These are phyloP conservation scores for Knoxia roxburghii DNA, from an alignment of 257 asterid genomes.

Conservation along the genomic window DNA sequence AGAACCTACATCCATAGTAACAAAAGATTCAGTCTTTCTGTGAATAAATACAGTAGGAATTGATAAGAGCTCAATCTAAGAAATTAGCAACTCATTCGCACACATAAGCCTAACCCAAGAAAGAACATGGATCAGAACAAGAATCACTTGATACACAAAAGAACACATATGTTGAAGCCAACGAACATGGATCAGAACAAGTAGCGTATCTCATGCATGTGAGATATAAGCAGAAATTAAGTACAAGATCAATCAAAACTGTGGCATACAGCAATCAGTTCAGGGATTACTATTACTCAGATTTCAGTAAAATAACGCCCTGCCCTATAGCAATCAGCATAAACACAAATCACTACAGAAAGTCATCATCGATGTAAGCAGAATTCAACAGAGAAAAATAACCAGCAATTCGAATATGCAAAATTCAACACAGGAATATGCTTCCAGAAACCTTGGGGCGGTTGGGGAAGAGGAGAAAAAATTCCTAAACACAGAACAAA, in stretches of 20 bases:
- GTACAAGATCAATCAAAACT: not conserved
- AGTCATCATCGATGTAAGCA: not conserved
- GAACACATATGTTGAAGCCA: no score
- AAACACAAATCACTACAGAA: not conserved
- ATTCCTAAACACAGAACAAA: not conserved
- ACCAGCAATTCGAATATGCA: not conserved
- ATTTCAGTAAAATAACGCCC: not conserved
- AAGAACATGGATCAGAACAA: not conserved
- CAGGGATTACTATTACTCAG: not conserved
- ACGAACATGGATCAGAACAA: not conserved
- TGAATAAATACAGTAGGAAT: not conserved
- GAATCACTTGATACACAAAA: not conserved
- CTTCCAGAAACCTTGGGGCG: not conserved
- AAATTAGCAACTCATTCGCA: not conserved
- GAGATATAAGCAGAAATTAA: not conserved
- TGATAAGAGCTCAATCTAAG: not conserved
- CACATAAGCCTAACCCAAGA: not conserved
- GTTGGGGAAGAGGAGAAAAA: not conserved
- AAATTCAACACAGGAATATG: constrained; percentile 3
- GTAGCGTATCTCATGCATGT: not conserved
- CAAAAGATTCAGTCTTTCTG: not conserved
- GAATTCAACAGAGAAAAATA: not conserved
- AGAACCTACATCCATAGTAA: constrained; percentile 1
- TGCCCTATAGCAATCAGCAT: not conserved
- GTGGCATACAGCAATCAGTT: not conserved